Evolutionary conservation across 257 asterid genomes (phyloP).

Genomic region (Solanum sejunctum): DNA sequence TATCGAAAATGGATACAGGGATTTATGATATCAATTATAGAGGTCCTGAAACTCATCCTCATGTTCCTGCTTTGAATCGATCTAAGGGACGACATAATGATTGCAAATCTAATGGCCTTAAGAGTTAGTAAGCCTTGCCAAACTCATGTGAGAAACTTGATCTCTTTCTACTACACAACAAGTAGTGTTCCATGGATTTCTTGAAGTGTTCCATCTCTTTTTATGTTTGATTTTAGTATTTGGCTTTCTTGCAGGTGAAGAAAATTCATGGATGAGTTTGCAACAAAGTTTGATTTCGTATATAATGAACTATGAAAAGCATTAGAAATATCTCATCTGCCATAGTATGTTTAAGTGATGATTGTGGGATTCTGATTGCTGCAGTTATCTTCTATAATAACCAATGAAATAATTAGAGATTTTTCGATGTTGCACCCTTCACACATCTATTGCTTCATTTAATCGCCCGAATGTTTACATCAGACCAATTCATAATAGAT

Average conservation of each 20-base stretch:
- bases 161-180: background rate
- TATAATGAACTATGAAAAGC: background rate
- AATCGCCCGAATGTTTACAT: background rate
- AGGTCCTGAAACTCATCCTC: conserved; percentile 41
- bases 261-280: background rate
- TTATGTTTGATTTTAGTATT: background rate
- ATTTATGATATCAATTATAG: conserved; percentile 32
- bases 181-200: background rate
- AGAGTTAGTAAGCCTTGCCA: background rate
- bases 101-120: conserved; percentile 8
- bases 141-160: conserved; percentile 7
- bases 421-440: background rate
- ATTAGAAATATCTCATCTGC: background rate
- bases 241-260: background rate
- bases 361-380: background rate
- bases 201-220: background rate
- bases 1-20: conserved; percentile 7
- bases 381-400: background rate
- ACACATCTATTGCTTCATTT: background rate
- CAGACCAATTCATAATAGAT: background rate
- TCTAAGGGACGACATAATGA: conserved; percentile 11
- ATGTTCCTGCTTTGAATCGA: conserved; percentile 28
- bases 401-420: background rate
- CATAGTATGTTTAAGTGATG: background rate
- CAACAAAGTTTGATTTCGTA: background rate